These are phyloP conservation scores for Phaseolus lunatus DNA, from an alignment of 306 rosid genomes.

Conservation along the genomic window DNA sequence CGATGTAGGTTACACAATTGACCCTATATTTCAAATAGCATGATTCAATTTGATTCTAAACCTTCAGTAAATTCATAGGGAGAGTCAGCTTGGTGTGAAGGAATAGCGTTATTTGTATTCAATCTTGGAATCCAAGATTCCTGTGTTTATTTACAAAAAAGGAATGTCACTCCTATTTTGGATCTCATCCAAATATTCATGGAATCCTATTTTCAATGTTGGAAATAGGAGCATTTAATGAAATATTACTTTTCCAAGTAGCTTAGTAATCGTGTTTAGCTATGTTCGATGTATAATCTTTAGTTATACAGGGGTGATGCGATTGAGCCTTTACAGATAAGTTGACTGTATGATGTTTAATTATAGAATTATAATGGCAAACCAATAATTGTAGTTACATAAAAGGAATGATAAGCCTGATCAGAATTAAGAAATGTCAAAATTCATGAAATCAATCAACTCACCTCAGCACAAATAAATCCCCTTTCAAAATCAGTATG, in stretches of 20 bases:
- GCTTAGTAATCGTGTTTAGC: neutral
- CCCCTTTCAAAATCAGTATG: constrained; percentile 98
- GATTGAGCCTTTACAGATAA: too few species aligned
- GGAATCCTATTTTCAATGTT: neutral
- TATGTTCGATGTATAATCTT: neutral
- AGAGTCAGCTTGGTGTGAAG: neutral
- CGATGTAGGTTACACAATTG: neutral
- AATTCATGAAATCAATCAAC: constrained; percentile 45
- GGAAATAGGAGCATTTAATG: neutral
- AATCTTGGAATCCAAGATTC: too few species aligned
- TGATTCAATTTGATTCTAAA: constrained; percentile 9
- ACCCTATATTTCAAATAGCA: constrained; percentile 21
- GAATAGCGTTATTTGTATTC: too few species aligned
- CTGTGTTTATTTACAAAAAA: neutral
- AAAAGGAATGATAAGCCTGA: constrained; percentile 21
- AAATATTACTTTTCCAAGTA: neutral
- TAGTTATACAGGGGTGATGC: neutral
- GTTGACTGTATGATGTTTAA: neutral
- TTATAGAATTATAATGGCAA: too few species aligned
- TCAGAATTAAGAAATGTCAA: constrained; percentile 15
- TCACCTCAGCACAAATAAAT: constrained; percentile 98
- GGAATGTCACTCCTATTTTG: neutral
- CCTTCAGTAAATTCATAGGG: neutral
- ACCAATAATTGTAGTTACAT: neutral
- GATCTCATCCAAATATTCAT: neutral